Evolutionary conservation across 1,139 yeast species (phyloP), one percentile per base, ranked within the genome.

Genomic region (Candida anutae): DNA sequence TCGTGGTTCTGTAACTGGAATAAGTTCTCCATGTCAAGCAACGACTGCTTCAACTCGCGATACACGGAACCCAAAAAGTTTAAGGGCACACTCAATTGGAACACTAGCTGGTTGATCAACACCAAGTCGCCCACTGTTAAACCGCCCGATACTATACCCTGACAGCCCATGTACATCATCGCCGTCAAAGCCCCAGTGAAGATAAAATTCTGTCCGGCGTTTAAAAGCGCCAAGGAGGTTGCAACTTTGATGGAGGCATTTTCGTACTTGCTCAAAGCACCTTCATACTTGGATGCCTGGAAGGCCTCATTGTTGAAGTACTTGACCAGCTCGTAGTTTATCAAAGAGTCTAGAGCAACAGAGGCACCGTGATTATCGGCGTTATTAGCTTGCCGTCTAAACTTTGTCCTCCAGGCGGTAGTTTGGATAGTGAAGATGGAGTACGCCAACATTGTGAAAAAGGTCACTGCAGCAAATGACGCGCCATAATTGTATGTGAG

Each of bases 161-260:
- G 76, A 45, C 96, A 87, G n/a, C 96, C 97, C 95, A 90, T 79
- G 52, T 83, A 90, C 98, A 90, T 93, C 94, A 93, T 90, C 2
- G 80, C 87, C 1, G 98, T 90, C 40, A 93, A 62, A 1, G 98
- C 97, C 22, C 83, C 57, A 0, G 97, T 83, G 55, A 93, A 90
- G 17, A 90, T 90, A 30, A 87, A 50, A 50, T 84, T 88, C 55
- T 90, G 99, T 4, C 98, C 98, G 0, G 94, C 70, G 44, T 90
- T 90, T 38, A 90, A 65, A 46, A 73, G 87, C 13, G 97, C 94
- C 38, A 90, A 63, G 1, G 97, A 88, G 2, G 95, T 87, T 4
- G 95, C 95, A 15, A 88, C 90, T 46, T 84, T 83, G 41, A 87
- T 80, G 21, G 84, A 77, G 1, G 94, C 80, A 43, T 78, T 74